phyloP scores from a whole-genome alignment of 768 basidiomycete genomes.

The Asterophora parasitica region DNA sequence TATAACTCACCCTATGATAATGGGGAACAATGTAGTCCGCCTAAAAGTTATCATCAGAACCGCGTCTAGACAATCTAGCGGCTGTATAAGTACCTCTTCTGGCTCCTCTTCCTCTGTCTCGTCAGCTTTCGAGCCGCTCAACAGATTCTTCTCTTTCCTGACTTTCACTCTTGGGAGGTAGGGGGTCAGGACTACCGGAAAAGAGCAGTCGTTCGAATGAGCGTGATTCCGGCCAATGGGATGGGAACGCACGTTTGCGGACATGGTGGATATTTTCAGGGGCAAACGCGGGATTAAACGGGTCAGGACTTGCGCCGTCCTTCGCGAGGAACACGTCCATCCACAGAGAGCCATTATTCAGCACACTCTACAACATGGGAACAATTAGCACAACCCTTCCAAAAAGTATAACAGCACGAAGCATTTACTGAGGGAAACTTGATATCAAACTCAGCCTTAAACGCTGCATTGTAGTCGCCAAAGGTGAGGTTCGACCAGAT shows the following conservation, averaged over 20 bases:
- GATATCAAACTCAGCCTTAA: constrained; percentile 53
- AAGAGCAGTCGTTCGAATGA: background rate
- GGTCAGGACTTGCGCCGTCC: constrained; percentile 62
- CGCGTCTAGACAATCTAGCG: no score
- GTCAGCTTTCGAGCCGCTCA: constrained; percentile 34
- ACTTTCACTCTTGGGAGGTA: constrained; percentile 69
- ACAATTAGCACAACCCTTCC: background rate
- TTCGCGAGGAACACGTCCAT: constrained; percentile 75
- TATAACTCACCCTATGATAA: constrained; percentile 67
- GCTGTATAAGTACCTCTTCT: constrained; percentile 41
- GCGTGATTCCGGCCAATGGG: background rate
- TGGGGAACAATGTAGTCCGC: constrained; percentile 69
- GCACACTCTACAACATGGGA: constrained; percentile 42
- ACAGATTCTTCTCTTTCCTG: constrained; percentile 80
- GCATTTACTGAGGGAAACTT: constrained; percentile 60
- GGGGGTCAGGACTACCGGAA: constrained; percentile 69
- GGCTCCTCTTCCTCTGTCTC: constrained; percentile 36
- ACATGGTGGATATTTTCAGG: constrained; percentile 60
- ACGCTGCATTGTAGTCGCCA: constrained; percentile 66
- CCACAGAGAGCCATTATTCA: constrained; percentile 78
- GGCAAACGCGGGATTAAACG: constrained; percentile 47
- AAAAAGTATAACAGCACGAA: background rate
- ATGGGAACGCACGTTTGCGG: constrained; percentile 58
- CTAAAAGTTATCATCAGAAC: constrained; percentile 18
- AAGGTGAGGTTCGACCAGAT: constrained; percentile 76